phyloP scores from a whole-genome alignment of 2,329 filamentous ascomycete genomes.

The Teratosphaeria nubilosa region DNA sequence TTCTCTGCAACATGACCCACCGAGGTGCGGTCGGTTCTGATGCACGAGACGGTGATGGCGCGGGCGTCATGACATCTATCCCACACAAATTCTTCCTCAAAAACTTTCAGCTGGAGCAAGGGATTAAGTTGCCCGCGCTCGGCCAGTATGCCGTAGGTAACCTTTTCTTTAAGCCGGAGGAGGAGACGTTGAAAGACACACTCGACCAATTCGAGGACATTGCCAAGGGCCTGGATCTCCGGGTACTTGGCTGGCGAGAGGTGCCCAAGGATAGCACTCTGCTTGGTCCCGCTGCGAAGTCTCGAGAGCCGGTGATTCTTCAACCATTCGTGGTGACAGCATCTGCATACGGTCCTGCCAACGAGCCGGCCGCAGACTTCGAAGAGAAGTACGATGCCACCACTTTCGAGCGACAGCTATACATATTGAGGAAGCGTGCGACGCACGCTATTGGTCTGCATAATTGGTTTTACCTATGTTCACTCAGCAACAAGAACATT shows the following conservation, averaged over 20 bases:
- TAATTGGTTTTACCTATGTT: constrained; percentile 99
- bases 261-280: constrained; percentile 88
- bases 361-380: constrained; percentile 68
- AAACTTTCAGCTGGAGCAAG: constrained; percentile 89
- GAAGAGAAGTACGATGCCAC: constrained; percentile 71
- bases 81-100: constrained; percentile 98
- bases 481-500: constrained; percentile 94
- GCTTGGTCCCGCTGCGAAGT: constrained; percentile 83
- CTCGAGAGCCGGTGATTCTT: constrained; percentile 86
- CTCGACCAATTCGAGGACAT: constrained; percentile 90
- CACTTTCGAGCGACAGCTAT: constrained; percentile 86
- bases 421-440: constrained; percentile 85
- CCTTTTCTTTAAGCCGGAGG: constrained; percentile 95
- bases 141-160: constrained; percentile 97
- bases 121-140: constrained; percentile 72
- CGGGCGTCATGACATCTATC: constrained; percentile 98
- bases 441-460: constrained; percentile 90
- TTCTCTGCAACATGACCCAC: constrained; percentile 99
- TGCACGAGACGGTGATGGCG: constrained; percentile 93
- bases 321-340: constrained; percentile 90
- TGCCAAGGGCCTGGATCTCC: constrained; percentile 75
- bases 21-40: constrained; percentile 96
- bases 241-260: constrained; percentile 92
- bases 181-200: constrained; percentile 80
- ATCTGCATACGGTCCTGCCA: constrained; percentile 73